phyloP scores from a whole-genome alignment of 257 asterid species.

The Przewalskia tangutica region DNA sequence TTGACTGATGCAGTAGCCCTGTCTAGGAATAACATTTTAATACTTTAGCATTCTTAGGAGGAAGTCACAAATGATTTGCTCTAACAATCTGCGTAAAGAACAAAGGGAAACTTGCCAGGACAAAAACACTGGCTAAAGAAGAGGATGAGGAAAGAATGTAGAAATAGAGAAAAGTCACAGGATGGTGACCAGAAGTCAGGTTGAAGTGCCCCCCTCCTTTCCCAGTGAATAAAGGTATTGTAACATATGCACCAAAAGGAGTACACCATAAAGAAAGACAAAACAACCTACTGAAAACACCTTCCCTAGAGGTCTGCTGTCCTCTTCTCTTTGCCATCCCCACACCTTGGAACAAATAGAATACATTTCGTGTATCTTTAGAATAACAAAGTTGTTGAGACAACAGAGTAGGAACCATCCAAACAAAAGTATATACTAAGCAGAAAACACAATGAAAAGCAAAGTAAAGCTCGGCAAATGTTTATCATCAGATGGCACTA shows the following conservation, averaged over 20 bases:
- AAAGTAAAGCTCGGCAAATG: neutral
- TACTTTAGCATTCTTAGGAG: neutral
- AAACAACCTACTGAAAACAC: neutral
- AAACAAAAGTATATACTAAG: neutral
- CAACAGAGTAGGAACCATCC: neutral
- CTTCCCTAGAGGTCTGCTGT: neutral
- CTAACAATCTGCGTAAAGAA: neutral
- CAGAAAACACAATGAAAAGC: neutral
- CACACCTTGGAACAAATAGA: neutral
- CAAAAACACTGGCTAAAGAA: neutral
- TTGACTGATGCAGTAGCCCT: neutral
- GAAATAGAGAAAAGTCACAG: neutral
- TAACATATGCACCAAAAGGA: neutral
- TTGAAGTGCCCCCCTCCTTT: neutral
- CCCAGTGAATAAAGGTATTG: neutral
- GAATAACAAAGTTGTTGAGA: neutral
- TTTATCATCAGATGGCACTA: neutral
- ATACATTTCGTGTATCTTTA: neutral
- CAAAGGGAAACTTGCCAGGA: neutral
- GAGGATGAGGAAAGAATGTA: neutral
- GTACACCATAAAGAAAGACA: neutral
- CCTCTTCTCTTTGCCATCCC: neutral
- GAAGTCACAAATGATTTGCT: neutral
- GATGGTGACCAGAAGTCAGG: neutral
- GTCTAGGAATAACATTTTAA: neutral